These are phyloP conservation scores for Wallemia mellicola DNA, from an alignment of 1,284 basidiomycete genomes.

Conservation along the genomic window DNA sequence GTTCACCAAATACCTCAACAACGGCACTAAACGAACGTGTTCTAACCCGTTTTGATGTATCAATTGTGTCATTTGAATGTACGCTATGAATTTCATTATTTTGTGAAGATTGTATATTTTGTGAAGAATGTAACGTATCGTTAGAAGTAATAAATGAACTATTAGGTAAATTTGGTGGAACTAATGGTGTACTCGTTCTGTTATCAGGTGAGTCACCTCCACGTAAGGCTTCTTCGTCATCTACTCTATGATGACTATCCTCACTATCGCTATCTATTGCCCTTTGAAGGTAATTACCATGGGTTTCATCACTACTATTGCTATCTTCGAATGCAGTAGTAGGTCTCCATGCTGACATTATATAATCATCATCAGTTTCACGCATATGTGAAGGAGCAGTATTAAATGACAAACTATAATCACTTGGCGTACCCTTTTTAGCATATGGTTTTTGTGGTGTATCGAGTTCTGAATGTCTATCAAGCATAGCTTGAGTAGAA, in stretches of 20 bases:
- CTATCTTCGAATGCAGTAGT: neutral
- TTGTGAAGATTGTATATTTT: neutral
- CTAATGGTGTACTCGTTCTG: neutral
- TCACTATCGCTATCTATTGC: neutral
- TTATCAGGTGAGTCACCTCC: neutral
- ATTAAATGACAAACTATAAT: neutral
- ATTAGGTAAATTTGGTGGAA: neutral
- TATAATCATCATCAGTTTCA: conserved; percentile 32
- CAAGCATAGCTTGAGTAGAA: neutral
- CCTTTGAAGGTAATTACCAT: neutral
- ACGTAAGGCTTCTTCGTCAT: neutral
- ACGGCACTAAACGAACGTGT: neutral
- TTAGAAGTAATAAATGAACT: neutral
- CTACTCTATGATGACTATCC: neutral
- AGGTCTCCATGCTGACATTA: conserved; percentile 8
- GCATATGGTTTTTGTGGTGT: neutral
- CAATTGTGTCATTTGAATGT: neutral
- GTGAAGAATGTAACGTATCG: neutral
- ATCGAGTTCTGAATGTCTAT: neutral
- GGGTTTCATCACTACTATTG: neutral
- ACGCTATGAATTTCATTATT: neutral
- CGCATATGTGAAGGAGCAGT: conserved; percentile 8
- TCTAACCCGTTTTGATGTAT: neutral
- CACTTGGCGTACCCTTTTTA: neutral
- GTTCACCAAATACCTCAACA: neutral